These are phyloP conservation scores for Naganishia albida DNA, from an alignment of 1,284 basidiomycete species.

Conservation along the genomic window DNA sequence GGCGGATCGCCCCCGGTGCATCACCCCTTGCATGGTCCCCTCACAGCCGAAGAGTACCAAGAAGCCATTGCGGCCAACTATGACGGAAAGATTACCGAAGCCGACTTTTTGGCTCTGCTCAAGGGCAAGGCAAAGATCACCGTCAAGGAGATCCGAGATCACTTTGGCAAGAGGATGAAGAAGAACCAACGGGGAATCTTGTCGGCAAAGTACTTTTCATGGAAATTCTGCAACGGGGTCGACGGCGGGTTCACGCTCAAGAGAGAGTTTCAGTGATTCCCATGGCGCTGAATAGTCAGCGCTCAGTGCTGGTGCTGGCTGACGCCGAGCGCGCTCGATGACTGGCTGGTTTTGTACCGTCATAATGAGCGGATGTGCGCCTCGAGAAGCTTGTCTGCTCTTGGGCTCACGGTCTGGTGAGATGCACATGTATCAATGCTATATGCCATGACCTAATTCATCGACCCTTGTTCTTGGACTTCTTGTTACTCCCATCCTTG, in stretches of 20 bases:
- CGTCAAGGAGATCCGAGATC: slow-evolving; percentile 25
- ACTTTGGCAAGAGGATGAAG: slow-evolving; percentile 28
- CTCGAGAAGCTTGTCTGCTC: neutral
- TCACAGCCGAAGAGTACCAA: slow-evolving; percentile 19
- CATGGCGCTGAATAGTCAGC: neutral
- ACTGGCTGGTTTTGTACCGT: too few relatives aligned
- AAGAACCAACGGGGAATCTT: slow-evolving; percentile 22
- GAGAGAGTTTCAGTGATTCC: slow-evolving; percentile 16
- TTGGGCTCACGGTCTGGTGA: neutral
- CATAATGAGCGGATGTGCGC: too few relatives aligned
- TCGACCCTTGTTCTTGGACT: slow-evolving; percentile 14
- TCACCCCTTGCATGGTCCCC: slow-evolving; percentile 18
- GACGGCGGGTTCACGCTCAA: slow-evolving; percentile 26
- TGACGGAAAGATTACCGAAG: slow-evolving; percentile 19
- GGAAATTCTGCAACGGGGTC: slow-evolving; percentile 17
- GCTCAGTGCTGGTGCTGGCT: too few relatives aligned
- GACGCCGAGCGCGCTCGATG: too few relatives aligned
- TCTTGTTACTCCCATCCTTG: slow-evolving; percentile 20
- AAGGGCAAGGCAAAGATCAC: slow-evolving; percentile 15
- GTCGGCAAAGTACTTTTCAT: slow-evolving; percentile 15
- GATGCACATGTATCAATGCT: neutral
- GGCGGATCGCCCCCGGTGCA: neutral
- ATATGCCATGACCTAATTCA: neutral
- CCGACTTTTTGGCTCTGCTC: slow-evolving; percentile 14
- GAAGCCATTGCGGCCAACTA: slow-evolving; percentile 12